Conservation (phyloP, 2,329 filamentous ascomycete species). For the Aspergillus unguis region DNA sequence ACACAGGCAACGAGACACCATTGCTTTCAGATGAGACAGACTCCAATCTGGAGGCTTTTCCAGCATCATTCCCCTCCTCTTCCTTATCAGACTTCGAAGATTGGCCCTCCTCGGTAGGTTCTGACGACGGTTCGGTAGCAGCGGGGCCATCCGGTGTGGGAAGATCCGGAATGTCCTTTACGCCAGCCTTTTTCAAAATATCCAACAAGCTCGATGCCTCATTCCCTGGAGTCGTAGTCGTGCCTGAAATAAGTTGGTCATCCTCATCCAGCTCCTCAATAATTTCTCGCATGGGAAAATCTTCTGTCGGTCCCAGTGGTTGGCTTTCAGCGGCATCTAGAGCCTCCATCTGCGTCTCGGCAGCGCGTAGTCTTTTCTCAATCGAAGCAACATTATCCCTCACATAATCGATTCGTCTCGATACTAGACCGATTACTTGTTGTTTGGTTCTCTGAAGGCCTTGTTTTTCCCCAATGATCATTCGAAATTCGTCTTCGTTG, state of each 20-base stretch:
- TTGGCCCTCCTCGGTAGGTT: background rate
- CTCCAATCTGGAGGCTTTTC: background rate
- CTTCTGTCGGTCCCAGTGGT: slow-evolving; percentile 61
- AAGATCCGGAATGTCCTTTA: slow-evolving; percentile 48
- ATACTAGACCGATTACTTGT: slow-evolving; percentile 66
- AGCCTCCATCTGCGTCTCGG: slow-evolving; percentile 64
- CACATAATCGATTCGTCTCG: slow-evolving; percentile 83
- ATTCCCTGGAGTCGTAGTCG: slow-evolving; percentile 64
- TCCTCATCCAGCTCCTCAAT: slow-evolving; percentile 88
- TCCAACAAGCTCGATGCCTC: slow-evolving; percentile 66
- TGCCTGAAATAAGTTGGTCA: slow-evolving; percentile 73
- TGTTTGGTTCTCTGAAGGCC: slow-evolving; percentile 50
- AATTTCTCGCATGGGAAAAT: slow-evolving; percentile 80
- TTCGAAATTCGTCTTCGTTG: slow-evolving; percentile 52
- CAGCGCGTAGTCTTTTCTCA: slow-evolving; percentile 66
- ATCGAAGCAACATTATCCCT: slow-evolving; percentile 73
- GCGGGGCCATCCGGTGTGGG: slow-evolving; percentile 11
- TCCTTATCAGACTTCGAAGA: background rate
- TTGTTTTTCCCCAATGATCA: slow-evolving; percentile 48
- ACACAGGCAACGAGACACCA: background rate
- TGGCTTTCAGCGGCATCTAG: slow-evolving; percentile 59
- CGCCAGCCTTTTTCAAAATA: slow-evolving; percentile 72
- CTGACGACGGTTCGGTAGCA: slow-evolving; percentile 13
- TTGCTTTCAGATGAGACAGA: slow-evolving; percentile 8
- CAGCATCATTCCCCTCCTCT: slow-evolving; percentile 2